phyloP scores from a whole-genome alignment of 768 basidiomycete genomes.

The Suillus fuscotomentosus region DNA sequence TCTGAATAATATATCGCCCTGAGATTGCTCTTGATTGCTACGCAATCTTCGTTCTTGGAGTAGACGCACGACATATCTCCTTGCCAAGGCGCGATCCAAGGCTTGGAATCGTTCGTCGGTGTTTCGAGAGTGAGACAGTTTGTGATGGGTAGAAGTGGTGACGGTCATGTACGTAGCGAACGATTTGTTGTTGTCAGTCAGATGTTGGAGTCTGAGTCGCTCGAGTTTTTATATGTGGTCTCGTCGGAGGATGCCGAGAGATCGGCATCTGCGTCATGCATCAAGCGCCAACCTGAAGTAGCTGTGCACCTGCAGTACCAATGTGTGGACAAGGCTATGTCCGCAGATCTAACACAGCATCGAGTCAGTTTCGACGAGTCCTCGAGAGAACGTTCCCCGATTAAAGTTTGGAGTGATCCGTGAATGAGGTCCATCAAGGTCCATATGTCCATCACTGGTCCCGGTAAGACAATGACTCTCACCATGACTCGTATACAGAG shows the following conservation, averaged over 20 bases:
- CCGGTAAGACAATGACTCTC: too few species aligned
- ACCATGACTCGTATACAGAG: too few species aligned
- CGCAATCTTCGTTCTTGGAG: conserved; percentile 20
- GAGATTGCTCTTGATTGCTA: conserved; percentile 18
- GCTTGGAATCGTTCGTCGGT: conserved; percentile 29
- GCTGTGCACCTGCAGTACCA: too few species aligned
- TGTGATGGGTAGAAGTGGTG: conserved; percentile 18
- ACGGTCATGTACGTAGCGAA: conserved; percentile 21
- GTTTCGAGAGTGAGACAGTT: conserved; percentile 22
- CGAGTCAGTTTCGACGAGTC: too few species aligned
- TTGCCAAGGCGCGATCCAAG: conserved; percentile 29
- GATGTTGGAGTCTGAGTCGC: background rate
- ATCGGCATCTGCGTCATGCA: background rate
- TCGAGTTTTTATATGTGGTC: background rate
- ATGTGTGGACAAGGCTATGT: too few species aligned
- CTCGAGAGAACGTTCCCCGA: too few species aligned
- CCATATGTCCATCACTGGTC: too few species aligned
- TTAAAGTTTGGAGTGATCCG: too few species aligned
- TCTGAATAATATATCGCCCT: conserved; percentile 31
- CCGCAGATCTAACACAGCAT: too few species aligned
- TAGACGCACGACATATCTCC: conserved; percentile 26
- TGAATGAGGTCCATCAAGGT: too few species aligned
- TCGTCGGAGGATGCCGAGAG: background rate
- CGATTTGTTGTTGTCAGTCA: background rate
- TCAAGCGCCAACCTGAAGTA: too few species aligned